Conservation (phyloP, 2,329 filamentous ascomycete species). For the Chaetothyriales sp. region DNA sequence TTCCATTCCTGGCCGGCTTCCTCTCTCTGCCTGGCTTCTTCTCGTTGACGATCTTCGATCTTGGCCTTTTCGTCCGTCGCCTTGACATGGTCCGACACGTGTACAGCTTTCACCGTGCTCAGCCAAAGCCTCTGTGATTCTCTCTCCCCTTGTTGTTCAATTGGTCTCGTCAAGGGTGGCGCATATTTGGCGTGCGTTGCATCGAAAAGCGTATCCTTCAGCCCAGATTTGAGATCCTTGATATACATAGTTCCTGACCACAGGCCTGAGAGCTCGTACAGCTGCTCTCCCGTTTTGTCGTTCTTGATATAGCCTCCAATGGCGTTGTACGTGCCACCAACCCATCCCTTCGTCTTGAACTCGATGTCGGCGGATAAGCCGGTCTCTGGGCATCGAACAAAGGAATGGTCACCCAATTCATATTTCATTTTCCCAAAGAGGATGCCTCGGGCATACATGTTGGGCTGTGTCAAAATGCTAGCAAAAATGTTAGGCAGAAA, state of each 20-base stretch:
- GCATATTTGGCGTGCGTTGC: constrained; percentile 65
- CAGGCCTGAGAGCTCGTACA: constrained; percentile 83
- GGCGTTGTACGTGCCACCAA: constrained; percentile 89
- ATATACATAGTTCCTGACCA: constrained; percentile 95
- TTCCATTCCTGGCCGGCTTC: constrained; percentile 77
- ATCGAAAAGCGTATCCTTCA: constrained; percentile 82
- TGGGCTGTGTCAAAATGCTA: constrained; percentile 87
- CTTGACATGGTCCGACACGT: constrained; percentile 68
- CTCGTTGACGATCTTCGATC: constrained; percentile 82
- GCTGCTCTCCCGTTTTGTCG: constrained; percentile 66
- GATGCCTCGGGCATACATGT: constrained; percentile 97
- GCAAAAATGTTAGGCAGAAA: constrained; percentile 34
- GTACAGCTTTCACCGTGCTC: constrained; percentile 67
- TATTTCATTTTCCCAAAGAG: constrained; percentile 99
- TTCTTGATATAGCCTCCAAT: constrained; percentile 87
- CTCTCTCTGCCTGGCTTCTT: constrained; percentile 67
- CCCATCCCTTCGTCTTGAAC: constrained; percentile 98
- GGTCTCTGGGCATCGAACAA: constrained; percentile 78
- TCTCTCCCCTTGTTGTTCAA: constrained; percentile 75
- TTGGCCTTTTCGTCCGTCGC: constrained; percentile 95
- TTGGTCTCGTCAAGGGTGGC: constrained; percentile 56
- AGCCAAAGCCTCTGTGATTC: constrained; percentile 86
- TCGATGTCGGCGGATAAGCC: constrained; percentile 82
- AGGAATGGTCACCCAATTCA: constrained; percentile 61
- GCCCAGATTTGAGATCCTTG: constrained; percentile 77